A percentile compares a stretch with the other conserved stretches of the same genome.
phyloP scores from a whole-genome alignment of 2,329 filamentous ascomycete species.

The Microsporum audouinii region DNA sequence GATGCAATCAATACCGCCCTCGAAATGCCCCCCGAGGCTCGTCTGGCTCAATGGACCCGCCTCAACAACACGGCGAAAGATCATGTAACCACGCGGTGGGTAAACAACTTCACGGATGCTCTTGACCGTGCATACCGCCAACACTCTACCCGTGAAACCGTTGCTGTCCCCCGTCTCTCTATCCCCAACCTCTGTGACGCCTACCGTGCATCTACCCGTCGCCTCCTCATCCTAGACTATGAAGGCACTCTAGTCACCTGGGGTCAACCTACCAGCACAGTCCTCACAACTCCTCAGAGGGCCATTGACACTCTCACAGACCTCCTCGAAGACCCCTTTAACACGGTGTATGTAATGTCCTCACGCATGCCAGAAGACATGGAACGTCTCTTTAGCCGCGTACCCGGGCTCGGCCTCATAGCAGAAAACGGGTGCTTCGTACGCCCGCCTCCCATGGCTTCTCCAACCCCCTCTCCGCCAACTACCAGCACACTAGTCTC shows the following conservation, averaged over 20 bases:
- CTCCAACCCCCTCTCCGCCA: background rate
- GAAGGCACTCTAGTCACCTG: slow-evolving; percentile 85
- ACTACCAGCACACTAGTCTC: slow-evolving; percentile 19
- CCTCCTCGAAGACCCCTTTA: slow-evolving; percentile 64
- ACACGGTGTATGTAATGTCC: slow-evolving; percentile 90
- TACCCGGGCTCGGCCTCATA: slow-evolving; percentile 76
- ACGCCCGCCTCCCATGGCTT: slow-evolving; percentile 47
- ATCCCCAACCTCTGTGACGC: slow-evolving; percentile 51
- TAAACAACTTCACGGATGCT: slow-evolving; percentile 58
- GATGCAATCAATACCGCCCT: slow-evolving; percentile 74
- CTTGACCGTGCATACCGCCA: slow-evolving; percentile 70
- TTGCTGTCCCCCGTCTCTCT: slow-evolving; percentile 74
- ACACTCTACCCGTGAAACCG: slow-evolving; percentile 73
- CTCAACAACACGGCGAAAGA: slow-evolving; percentile 63
- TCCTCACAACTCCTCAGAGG: slow-evolving; percentile 74
- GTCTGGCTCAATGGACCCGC: slow-evolving; percentile 59
- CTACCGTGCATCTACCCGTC: slow-evolving; percentile 55
- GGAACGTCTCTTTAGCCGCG: slow-evolving; percentile 70
- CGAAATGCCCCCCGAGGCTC: slow-evolving; percentile 67
- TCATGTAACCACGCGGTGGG: slow-evolving; percentile 80
- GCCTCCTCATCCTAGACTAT: slow-evolving; percentile 84
- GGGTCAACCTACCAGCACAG: slow-evolving; percentile 72
- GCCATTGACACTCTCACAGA: slow-evolving; percentile 75
- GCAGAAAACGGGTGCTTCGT: slow-evolving; percentile 93
- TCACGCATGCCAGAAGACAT: slow-evolving; percentile 77